Base-by-base conservation (phyloP, 75 land plant species). In the Picea sitchensis region DNA sequence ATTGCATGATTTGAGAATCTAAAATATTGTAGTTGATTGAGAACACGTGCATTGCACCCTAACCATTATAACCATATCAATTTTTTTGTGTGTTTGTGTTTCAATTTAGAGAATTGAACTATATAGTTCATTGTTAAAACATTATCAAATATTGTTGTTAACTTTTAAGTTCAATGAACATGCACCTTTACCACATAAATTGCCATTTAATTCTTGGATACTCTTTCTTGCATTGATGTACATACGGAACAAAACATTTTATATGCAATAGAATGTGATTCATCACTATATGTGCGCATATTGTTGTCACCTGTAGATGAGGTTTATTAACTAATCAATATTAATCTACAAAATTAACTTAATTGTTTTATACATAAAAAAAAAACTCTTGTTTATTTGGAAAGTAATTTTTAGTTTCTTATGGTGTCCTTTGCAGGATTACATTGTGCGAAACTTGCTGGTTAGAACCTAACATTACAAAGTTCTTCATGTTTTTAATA, bases 401-500 rank as follows among this genome's bases (percentile, higher is more conserved):
- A 47, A 20, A 81, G 67, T 77, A 21, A 76, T 54, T 61, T 57
- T 59, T 57, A 9, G 47, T 31, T 41, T 67, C 58, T 63, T 56
- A 14, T 62, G 34, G 34, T 79, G 41, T 61, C 57, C 15, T 58
- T 76, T 80, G 82, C 95, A 97, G 99, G 99, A 21, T 77, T 97
- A 72, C 94, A 93, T 76, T 97, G 99, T 86, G 98, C 98, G 1
- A 81, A 84, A 71, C 98, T 97, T 69, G 98, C 99, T 54, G 99
- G 99, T 97, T 86, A 30, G 76, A 84, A 57, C 64, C 18, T 32
- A 65, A 34, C 12, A 54, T 17, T 78, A 1, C 61, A 21, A 38
- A 64, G 76, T 65, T 30, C 13, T 65, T 30, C 26, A 31, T 36
- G 31, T 63, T 67, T 59, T 67, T 38, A 17, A 17, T 18, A 17